These are phyloP conservation scores for Mucor racemosus DNA, from an alignment of 371 early-diverging fungal species.

Conservation along the genomic window DNA sequence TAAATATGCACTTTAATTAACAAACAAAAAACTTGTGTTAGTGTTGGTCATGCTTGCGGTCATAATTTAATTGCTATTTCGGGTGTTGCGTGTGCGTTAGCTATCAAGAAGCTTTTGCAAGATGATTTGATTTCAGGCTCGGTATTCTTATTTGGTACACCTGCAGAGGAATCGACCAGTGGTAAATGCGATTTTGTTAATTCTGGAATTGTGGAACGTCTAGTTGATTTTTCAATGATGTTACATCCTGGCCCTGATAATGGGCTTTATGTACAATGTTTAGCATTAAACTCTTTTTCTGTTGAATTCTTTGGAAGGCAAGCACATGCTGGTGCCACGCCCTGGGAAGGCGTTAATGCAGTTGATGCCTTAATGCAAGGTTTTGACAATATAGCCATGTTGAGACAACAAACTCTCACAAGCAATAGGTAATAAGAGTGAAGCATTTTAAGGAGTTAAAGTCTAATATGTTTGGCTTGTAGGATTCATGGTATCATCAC, in stretches of 20 bases:
- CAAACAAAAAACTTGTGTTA: slow-evolving; percentile 8
- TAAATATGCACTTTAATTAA: not conserved
- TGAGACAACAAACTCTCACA: slow-evolving; percentile 74
- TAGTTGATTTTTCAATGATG: slow-evolving; percentile 77
- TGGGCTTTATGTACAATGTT: slow-evolving; percentile 32
- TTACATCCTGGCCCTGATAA: slow-evolving; percentile 47
- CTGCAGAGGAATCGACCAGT: slow-evolving; percentile 75
- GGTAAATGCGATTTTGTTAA: slow-evolving; percentile 76
- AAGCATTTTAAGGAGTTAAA: not conserved
- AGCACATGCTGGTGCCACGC: slow-evolving; percentile 62
- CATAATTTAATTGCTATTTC: slow-evolving; percentile 75
- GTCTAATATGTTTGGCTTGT: not conserved
- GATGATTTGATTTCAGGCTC: slow-evolving; percentile 54
- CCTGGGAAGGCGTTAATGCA: slow-evolving; percentile 77
- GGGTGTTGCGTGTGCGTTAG: slow-evolving; percentile 70
- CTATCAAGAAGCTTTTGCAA: slow-evolving; percentile 59
- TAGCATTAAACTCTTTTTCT: slow-evolving; percentile 50
- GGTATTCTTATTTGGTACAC: slow-evolving; percentile 79
- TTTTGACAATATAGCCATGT: slow-evolving; percentile 63
- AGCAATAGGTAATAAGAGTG: slow-evolving; percentile 38
- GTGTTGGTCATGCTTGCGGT: slow-evolving; percentile 71
- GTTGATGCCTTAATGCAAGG: slow-evolving; percentile 70
- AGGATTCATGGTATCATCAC: slow-evolving; percentile 79
- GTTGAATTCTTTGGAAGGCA: slow-evolving; percentile 68
- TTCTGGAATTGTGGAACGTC: slow-evolving; percentile 59